Evolutionary conservation across 78 protist genomes (phyloP).

Genomic region (Emiliania huxleyi): DNA sequence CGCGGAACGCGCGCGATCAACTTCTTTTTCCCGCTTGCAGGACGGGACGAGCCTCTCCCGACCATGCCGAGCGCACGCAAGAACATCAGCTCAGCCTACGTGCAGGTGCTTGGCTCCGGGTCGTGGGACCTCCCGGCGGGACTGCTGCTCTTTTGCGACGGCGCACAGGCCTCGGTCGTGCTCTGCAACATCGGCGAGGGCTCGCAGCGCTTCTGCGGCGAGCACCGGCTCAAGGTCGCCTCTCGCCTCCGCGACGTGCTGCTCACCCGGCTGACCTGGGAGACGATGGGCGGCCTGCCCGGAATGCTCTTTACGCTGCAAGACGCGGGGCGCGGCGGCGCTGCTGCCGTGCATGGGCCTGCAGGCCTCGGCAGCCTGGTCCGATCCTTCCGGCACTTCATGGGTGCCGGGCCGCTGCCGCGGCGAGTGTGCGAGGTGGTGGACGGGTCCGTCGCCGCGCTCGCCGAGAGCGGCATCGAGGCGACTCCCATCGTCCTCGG

Average conservation of each 20-base stretch:
- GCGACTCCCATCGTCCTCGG: not conserved
- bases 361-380: not conserved
- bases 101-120: not conserved
- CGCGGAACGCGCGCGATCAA: too few species aligned
- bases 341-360: not conserved
- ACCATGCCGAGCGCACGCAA: too few species aligned
- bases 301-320: conserved; percentile 32
- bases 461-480: not conserved
- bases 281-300: conserved; percentile 28
- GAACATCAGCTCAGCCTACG: too few species aligned
- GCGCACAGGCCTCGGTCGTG: not conserved
- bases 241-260: not conserved
- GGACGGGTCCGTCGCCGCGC: not conserved
- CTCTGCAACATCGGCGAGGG: conserved; percentile 49
- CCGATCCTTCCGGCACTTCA: not conserved
- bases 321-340: not conserved
- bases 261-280: conserved; percentile 19
- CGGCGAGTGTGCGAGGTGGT: not conserved
- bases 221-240: conserved; percentile 5
- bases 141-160: not conserved
- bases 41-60: too few species aligned
- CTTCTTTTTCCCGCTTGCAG: too few species aligned
- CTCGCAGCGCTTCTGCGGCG: conserved; percentile 40
- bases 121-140: not conserved
- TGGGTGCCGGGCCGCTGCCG: not conserved